Evolutionary conservation across 176 grass and related monocot species (phyloP).

Genomic region (Hyparrhenia diplandra): DNA sequence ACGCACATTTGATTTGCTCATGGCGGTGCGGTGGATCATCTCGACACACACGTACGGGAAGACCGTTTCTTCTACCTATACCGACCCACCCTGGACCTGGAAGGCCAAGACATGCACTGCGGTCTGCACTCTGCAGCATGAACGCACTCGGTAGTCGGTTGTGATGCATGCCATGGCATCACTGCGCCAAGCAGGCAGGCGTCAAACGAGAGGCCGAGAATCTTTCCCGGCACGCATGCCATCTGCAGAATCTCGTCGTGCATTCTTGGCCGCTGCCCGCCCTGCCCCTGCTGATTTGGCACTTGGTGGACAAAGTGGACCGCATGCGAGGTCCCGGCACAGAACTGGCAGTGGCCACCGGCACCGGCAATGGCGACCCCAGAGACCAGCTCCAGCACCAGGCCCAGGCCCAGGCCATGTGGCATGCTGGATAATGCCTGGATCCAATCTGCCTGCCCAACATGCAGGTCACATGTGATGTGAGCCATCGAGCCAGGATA

Average conservation of each 20-base stretch:
- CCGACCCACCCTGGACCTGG: too few species aligned
- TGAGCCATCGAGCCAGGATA: too few species aligned
- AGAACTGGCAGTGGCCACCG: neutral
- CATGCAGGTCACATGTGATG: neutral
- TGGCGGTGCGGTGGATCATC: too few species aligned
- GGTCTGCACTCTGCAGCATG: too few species aligned
- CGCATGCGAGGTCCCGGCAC: neutral
- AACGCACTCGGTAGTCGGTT: too few species aligned
- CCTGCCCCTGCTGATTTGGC: neutral
- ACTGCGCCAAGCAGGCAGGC: neutral
- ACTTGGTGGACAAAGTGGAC: neutral
- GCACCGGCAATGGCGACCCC: neutral
- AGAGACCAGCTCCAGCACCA: neutral
- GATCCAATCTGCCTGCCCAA: neutral
- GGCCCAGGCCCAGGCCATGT: neutral
- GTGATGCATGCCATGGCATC: too few species aligned
- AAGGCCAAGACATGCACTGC: too few species aligned
- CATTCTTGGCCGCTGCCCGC: neutral
- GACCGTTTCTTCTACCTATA: too few species aligned
- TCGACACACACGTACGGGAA: too few species aligned
- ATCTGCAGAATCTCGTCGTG: neutral
- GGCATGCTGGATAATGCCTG: too few species aligned
- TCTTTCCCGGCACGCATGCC: neutral
- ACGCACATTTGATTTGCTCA: too few species aligned
- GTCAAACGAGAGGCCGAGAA: neutral